Percentiles rank a stretch among this genome's conserved stretches.
phyloP scores from a whole-genome alignment of 2,329 filamentous ascomycete species.

The Clonostachys sp. region DNA sequence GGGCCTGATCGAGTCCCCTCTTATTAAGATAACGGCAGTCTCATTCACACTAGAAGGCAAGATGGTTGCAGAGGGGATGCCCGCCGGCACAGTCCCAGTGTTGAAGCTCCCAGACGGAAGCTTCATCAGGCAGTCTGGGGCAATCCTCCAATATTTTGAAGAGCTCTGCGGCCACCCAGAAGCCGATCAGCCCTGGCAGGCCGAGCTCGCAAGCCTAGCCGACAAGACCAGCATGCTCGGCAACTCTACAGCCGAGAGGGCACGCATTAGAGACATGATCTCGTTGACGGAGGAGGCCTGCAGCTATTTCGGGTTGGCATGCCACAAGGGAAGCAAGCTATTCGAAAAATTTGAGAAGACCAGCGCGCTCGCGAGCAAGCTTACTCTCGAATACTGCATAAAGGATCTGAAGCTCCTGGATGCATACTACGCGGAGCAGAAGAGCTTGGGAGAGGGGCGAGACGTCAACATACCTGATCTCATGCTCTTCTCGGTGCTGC shows the following conservation, averaged over 20 bases:
- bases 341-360: neutral
- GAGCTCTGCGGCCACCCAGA: slow-evolving; percentile 12
- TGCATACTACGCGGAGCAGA: neutral
- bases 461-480: neutral
- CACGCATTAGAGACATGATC: neutral
- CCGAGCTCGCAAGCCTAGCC: neutral
- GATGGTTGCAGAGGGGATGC: slow-evolving; percentile 9
- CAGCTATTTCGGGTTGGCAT: neutral
- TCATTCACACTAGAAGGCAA: neutral
- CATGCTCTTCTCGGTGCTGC: slow-evolving; percentile 1
- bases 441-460: no score
- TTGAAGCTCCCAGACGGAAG: slow-evolving; percentile 9
- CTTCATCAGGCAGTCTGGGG: slow-evolving; percentile 12
- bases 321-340: neutral
- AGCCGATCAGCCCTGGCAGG: slow-evolving; percentile 6
- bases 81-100: slow-evolving; percentile 9
- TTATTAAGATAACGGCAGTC: neutral
- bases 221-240: neutral
- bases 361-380: neutral
- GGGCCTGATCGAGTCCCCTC: neutral
- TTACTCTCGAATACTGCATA: neutral
- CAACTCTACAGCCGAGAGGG: neutral
- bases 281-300: neutral
- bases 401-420: neutral
- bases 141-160: slow-evolving; percentile 14